Conservation (phyloP, 1,284 basidiomycete genomes). For the Polyporus tsugae region DNA sequence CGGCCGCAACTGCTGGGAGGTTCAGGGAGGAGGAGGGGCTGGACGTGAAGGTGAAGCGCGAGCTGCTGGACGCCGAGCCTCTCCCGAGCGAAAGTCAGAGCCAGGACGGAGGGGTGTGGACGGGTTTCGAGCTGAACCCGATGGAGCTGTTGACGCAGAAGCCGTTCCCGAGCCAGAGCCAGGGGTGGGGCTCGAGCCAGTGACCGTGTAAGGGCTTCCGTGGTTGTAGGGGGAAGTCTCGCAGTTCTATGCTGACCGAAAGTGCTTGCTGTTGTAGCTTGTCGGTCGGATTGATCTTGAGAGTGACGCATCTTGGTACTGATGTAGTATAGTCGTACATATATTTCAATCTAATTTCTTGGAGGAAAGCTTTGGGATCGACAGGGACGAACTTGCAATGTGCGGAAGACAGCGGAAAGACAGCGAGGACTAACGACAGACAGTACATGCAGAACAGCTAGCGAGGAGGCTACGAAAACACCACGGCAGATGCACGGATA, state of each 20-base stretch:
- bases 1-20: not conserved
- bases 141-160: slow-evolving; percentile 31
- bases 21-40: not conserved
- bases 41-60: slow-evolving; percentile 14
- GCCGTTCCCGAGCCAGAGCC: slow-evolving; percentile 28
- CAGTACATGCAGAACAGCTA: not conserved
- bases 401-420: not conserved
- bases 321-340: not conserved
- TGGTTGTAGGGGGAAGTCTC: not conserved
- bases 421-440: not conserved
- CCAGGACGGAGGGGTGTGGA: slow-evolving; percentile 8
- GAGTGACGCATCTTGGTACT: not conserved
- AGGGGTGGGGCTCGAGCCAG: slow-evolving; percentile 11
- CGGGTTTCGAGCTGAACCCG: slow-evolving; percentile 25
- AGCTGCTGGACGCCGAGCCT: slow-evolving; percentile 18
- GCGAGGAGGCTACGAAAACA: not conserved
- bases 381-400: not conserved
- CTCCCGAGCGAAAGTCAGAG: slow-evolving; percentile 7
- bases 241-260: not conserved
- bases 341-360: not conserved
- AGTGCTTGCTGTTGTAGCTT: not conserved
- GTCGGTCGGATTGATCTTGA: not conserved
- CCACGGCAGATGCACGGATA: not conserved
- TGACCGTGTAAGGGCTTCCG: not conserved
- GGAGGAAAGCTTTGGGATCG: not conserved